These are phyloP conservation scores for Epichloe typhina DNA, from an alignment of 2,329 filamentous ascomycete species.

Conservation along the genomic window DNA sequence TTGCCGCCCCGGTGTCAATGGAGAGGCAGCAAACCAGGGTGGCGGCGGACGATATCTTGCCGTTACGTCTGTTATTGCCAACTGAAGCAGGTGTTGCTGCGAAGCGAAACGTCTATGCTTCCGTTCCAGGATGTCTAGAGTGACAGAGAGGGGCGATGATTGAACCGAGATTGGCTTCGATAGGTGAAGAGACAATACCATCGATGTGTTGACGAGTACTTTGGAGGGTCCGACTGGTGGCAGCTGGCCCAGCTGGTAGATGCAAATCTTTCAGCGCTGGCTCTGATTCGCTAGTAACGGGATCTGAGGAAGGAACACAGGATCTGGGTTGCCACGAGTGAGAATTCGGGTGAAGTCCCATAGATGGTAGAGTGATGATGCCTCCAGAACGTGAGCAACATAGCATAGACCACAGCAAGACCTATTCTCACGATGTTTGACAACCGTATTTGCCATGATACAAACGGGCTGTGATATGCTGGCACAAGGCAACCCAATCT, in stretches of 20 bases:
- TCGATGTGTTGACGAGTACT: neutral
- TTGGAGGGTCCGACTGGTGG: slow-evolving; percentile 1
- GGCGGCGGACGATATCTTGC: slow-evolving; percentile 1
- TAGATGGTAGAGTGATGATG: neutral
- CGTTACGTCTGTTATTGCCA: neutral
- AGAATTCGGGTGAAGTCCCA: neutral
- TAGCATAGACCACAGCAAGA: neutral
- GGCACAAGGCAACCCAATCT: neutral
- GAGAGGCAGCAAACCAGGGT: neutral
- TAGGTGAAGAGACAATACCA: neutral
- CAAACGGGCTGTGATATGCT: neutral
- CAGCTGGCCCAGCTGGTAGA: slow-evolving; percentile 4
- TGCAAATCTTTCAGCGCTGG: neutral
- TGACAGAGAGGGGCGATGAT: too few relatives aligned
- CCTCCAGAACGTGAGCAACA: neutral
- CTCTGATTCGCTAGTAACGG: neutral
- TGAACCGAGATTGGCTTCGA: neutral
- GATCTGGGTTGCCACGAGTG: neutral
- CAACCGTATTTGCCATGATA: neutral
- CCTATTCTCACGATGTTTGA: neutral
- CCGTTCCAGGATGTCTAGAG: neutral
- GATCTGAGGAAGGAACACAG: neutral
- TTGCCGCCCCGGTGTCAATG: neutral
- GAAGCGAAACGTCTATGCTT: neutral
- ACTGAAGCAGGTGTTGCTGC: neutral